phyloP scores from a whole-genome alignment of 169 alveolate species.

The Ichthyophthirius multifiliis region DNA sequence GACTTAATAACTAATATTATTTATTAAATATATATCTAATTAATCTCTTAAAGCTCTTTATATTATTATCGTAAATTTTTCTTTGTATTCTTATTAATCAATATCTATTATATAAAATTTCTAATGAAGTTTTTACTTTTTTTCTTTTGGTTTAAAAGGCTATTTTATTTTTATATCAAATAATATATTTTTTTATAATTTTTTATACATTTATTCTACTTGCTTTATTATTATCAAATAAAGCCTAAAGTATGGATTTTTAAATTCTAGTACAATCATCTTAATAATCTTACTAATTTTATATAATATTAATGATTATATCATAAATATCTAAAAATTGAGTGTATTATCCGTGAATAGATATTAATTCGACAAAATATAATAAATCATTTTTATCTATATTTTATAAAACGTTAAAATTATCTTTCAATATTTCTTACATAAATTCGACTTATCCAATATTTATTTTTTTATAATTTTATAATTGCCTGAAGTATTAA shows the following conservation, averaged over 20 bases:
- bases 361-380: background rate
- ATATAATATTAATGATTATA: background rate
- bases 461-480: background rate
- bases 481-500: background rate
- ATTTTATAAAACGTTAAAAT: background rate
- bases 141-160: background rate
- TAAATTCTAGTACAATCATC: background rate
- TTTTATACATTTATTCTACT: too few species aligned
- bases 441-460: background rate
- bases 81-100: too few species aligned
- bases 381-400: background rate
- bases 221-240: background rate
- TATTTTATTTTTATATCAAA: too few species aligned
- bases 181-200: too few species aligned
- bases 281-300: background rate
- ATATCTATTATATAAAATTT: too few species aligned
- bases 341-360: background rate
- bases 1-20: too few species aligned
- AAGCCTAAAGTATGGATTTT: background rate
- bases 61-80: too few species aligned
- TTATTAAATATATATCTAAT: too few species aligned
- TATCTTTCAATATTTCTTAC: background rate
- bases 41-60: too few species aligned
- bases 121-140: background rate
- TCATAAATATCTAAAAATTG: background rate